Percentiles rank a stretch among this genome's conserved stretches.
Conservation (phyloP, 2,329 filamentous ascomycete species). For the Ceratocystis eucalypticola region DNA sequence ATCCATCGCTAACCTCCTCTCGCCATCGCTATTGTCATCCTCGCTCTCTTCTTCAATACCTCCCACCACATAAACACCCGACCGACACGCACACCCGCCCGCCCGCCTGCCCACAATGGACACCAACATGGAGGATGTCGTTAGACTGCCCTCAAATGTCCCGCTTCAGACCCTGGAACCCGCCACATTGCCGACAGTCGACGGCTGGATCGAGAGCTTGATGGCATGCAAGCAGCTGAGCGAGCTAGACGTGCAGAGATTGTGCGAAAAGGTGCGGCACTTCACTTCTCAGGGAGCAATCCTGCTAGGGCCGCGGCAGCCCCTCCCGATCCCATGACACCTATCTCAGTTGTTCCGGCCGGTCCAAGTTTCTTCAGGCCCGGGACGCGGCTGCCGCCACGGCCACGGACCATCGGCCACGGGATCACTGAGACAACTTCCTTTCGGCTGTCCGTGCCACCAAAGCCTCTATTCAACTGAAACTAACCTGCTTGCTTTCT, state of each 20-base stretch:
- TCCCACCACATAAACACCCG: slow-evolving; percentile 18
- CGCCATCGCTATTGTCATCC: slow-evolving; percentile 20
- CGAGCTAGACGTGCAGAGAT: slow-evolving; percentile 84
- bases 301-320: not conserved
- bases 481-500: not conserved
- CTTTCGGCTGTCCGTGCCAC: not conserved
- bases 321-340: not conserved
- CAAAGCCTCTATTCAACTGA: not conserved
- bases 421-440: not conserved
- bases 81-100: slow-evolving; percentile 18
- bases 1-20: slow-evolving; percentile 8
- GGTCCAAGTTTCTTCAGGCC: slow-evolving; percentile 66
- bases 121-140: slow-evolving; percentile 98
- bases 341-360: slow-evolving; percentile 27
- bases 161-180: slow-evolving; percentile 58
- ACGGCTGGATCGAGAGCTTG: slow-evolving; percentile 96
- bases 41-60: slow-evolving; percentile 12
- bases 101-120: slow-evolving; percentile 48
- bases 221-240: slow-evolving; percentile 98
- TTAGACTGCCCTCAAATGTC: slow-evolving; percentile 68
- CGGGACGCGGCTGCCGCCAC: slow-evolving; percentile 32
- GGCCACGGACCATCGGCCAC: slow-evolving; percentile 95
- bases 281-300: not conserved
- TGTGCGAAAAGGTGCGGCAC: slow-evolving; percentile 81
- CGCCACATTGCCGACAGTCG: slow-evolving; percentile 78